Evolutionary conservation across 73 alveolate genomes (phyloP).

Genomic region (Loxodes magnus): DNA sequence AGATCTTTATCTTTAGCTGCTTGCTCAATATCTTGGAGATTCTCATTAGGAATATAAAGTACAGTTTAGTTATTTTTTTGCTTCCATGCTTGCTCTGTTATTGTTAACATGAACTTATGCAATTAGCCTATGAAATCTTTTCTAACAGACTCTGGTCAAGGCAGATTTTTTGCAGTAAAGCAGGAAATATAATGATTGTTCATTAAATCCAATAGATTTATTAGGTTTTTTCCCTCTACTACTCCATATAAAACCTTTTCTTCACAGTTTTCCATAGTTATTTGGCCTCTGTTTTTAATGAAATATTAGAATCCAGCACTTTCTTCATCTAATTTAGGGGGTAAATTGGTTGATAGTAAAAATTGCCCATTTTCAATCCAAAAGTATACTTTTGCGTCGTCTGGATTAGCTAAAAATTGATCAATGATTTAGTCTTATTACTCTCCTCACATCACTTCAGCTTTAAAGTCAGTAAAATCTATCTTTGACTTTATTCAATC

Average conservation of each 20-base stretch:
- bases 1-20: constrained; percentile 97
- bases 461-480: constrained; percentile 6
- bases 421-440: constrained; percentile 23
- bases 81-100: constrained; percentile 84
- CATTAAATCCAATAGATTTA: constrained; percentile 86
- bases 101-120: constrained; percentile 93
- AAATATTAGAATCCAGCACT: constrained; percentile 72
- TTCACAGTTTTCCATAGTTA: constrained; percentile 61
- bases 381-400: constrained; percentile 20
- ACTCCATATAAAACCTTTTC: constrained; percentile 66
- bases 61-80: constrained; percentile 87
- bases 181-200: constrained; percentile 73
- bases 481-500: constrained; percentile 6
- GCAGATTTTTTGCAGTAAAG: constrained; percentile 51
- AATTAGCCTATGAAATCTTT: constrained; percentile 92
- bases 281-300: constrained; percentile 65
- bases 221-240: constrained; percentile 81
- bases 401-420: constrained; percentile 32
- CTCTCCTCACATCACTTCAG: constrained; percentile 41
- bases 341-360: constrained; percentile 23
- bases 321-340: constrained; percentile 43
- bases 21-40: constrained; percentile 78
- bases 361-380: constrained; percentile 42
- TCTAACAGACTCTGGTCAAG: constrained; percentile 98
- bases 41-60: constrained; percentile 94